Conservation (phyloP, 2,329 filamentous ascomycete genomes). For the Aspergillus pseudonomiae region DNA sequence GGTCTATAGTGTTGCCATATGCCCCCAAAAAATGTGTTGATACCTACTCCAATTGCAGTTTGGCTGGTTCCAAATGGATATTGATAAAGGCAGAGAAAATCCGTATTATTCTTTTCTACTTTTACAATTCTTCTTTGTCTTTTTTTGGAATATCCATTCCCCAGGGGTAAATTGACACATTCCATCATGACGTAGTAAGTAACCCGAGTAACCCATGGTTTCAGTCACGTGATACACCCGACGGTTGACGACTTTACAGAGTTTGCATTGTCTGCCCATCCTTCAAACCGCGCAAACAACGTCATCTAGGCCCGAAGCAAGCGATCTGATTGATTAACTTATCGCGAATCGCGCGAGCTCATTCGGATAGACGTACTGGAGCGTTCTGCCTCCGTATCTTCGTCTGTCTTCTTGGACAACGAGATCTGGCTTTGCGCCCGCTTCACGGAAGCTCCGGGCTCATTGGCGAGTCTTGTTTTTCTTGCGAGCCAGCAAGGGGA, state of each 20-base stretch:
- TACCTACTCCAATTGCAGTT: conserved; percentile 9
- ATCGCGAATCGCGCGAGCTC: conserved; percentile 19
- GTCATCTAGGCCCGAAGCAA: conserved; percentile 28
- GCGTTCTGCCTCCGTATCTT: conserved; percentile 12
- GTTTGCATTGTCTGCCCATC: conserved; percentile 46
- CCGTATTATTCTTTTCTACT: background rate
- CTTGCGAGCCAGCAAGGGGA: conserved; percentile 4
- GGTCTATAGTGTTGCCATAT: conserved; percentile 2
- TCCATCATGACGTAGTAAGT: background rate
- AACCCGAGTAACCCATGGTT: background rate
- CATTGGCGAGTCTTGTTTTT: conserved; percentile 2
- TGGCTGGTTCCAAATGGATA: conserved; percentile 20
- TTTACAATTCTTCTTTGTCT: background rate
- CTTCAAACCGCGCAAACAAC: conserved; percentile 46
- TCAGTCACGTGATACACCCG: background rate
- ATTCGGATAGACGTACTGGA: conserved; percentile 14
- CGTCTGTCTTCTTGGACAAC: background rate
- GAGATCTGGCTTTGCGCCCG: background rate
- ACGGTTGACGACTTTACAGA: conserved; percentile 22
- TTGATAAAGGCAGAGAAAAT: background rate
- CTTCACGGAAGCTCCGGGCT: conserved; percentile 7
- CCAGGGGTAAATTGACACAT: background rate
- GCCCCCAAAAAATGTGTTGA: background rate
- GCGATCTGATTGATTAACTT: conserved; percentile 29
- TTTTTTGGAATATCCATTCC: background rate